A percentile compares a stretch with the other conserved stretches of the same genome.
phyloP scores from a whole-genome alignment of 1,139 yeast species.

The Suhomyces bolitotheri region DNA sequence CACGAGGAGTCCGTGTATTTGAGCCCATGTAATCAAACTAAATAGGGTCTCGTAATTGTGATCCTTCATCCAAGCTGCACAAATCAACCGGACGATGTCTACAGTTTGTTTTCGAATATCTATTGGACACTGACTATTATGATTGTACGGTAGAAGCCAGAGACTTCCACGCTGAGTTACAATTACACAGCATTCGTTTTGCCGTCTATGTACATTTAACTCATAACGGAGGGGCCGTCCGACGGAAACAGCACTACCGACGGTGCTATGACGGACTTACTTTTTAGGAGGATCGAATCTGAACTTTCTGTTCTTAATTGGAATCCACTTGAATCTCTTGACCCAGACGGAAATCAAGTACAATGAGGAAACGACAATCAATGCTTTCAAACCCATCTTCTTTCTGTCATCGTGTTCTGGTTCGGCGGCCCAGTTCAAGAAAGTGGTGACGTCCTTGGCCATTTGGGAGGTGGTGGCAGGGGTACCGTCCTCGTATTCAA shows the following conservation, averaged over 20 bases:
- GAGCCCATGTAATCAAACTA: no score
- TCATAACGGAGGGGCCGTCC: constrained; percentile 5
- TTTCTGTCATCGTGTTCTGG: constrained; percentile 99
- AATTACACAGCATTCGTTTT: constrained; percentile 8
- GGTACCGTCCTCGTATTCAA: constrained; percentile 98
- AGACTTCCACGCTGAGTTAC: constrained; percentile 6
- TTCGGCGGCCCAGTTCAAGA: constrained; percentile 98
- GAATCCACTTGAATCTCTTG: constrained; percentile 98
- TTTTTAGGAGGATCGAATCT: constrained; percentile 88
- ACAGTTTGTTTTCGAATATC: constrained; percentile 1
- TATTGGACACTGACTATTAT: constrained; percentile 10
- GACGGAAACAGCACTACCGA: no score
- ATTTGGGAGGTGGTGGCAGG: constrained; percentile 98
- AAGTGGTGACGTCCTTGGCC: constrained; percentile 97
- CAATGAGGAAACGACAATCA: constrained; percentile 75
- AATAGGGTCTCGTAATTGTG: not conserved
- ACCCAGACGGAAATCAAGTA: constrained; percentile 87
- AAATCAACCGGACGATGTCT: not conserved
- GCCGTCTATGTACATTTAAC: constrained; percentile 12
- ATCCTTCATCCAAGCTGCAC: not conserved
- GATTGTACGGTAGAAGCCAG: constrained; percentile 3
- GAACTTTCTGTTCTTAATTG: constrained; percentile 93
- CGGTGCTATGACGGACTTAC: constrained; percentile 30
- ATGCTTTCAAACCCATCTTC: constrained; percentile 93
- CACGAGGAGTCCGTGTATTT: no score